These are phyloP conservation scores for Plectosphaerella sp. DNA, from an alignment of 2,329 filamentous ascomycete species.

Conservation along the genomic window DNA sequence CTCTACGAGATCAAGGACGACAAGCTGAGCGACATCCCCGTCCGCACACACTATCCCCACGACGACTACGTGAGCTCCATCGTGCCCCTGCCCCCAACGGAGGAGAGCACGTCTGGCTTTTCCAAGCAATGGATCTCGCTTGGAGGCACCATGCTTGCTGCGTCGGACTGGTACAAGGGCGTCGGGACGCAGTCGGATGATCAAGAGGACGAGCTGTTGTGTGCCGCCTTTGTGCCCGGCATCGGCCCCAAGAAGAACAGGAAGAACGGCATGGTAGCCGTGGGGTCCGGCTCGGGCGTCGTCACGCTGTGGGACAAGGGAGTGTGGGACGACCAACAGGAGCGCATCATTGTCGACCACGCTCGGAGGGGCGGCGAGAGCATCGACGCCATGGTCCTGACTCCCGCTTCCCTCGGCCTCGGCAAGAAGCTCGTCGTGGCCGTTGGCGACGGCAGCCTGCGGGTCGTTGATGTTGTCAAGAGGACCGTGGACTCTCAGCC, in stretches of 20 bases:
- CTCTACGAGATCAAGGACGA: conserved; percentile 75
- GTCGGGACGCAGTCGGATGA: conserved; percentile 88
- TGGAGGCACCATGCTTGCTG: conserved; percentile 83
- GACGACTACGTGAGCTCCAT: conserved; percentile 90
- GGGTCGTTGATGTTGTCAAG: conserved; percentile 68
- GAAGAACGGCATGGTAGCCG: conserved; percentile 71
- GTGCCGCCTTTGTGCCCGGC: conserved; percentile 72
- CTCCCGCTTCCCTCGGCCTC: conserved; percentile 66
- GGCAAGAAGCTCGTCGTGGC: conserved; percentile 76
- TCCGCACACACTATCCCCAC: conserved; percentile 81
- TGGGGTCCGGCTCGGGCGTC: conserved; percentile 72
- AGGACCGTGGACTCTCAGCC: conserved; percentile 66
- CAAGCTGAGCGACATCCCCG: conserved; percentile 57
- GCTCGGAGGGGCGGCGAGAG: conserved; percentile 65
- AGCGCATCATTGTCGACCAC: conserved; percentile 73
- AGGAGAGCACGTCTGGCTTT: conserved; percentile 80
- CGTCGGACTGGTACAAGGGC: conserved; percentile 83
- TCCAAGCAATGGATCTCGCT: conserved; percentile 95
- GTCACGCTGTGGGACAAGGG: conserved; percentile 92
- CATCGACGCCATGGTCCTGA: conserved; percentile 69
- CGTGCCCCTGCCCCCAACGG: conserved; percentile 73
- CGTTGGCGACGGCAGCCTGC: conserved; percentile 73
- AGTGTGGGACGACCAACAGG: conserved; percentile 92
- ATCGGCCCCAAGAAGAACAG: conserved; percentile 61
- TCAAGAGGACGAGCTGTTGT: conserved; percentile 90